Evolutionary conservation across 768 basidiomycete genomes (phyloP).

Genomic region (Agrocybe praecox): DNA sequence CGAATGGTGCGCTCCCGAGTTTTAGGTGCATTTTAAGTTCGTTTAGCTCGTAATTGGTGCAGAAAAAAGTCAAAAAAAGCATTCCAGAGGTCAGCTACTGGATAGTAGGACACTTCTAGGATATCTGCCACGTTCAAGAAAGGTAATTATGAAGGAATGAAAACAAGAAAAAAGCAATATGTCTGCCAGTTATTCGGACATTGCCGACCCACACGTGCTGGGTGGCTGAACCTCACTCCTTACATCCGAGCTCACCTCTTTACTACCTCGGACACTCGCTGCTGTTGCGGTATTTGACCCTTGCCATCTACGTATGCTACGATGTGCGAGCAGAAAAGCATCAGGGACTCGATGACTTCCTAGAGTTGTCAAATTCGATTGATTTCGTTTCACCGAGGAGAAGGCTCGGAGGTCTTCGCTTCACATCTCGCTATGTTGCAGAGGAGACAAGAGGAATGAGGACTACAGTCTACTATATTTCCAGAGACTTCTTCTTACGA

Average conservation of each 20-base stretch:
- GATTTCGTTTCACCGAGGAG: not conserved
- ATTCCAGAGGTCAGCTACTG: not conserved
- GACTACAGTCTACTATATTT: not conserved
- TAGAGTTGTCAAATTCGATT: not conserved
- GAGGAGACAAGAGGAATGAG: not conserved
- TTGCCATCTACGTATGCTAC: slow-evolving; percentile 5
- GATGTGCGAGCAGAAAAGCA: not conserved
- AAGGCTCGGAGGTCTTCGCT: not conserved
- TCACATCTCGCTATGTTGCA: slow-evolving; percentile 5
- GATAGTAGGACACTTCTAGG: not conserved
- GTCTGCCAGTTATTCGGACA: slow-evolving; percentile 25
- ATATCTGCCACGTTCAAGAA: not conserved
- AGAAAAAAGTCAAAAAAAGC: not conserved
- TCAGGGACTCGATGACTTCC: not conserved
- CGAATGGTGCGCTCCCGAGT: not conserved
- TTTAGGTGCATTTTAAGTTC: too few relatives aligned
- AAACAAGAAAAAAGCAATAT: slow-evolving; percentile 8
- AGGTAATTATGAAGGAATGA: not conserved
- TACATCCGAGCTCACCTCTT: slow-evolving; percentile 28
- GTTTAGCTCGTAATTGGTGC: not conserved
- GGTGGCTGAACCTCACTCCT: slow-evolving; percentile 37
- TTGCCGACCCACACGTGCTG: slow-evolving; percentile 32
- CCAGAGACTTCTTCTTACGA: not conserved
- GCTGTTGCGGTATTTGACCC: slow-evolving; percentile 25
- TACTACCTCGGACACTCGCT: slow-evolving; percentile 21